phyloP scores from a whole-genome alignment of 768 basidiomycete genomes.

The Leccinum broughii region DNA sequence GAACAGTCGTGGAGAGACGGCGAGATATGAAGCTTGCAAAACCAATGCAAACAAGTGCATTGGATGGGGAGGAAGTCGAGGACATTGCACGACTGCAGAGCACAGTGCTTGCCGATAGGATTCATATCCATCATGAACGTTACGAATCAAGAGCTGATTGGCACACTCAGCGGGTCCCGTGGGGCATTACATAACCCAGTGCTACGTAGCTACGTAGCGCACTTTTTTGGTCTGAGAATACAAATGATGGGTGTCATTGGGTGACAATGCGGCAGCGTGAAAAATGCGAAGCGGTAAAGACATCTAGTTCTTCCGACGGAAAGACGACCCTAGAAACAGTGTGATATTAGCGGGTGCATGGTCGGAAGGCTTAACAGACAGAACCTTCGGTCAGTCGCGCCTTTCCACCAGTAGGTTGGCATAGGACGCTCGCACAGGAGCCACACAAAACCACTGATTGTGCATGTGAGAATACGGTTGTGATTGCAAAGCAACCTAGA shows the following conservation, averaged over 20 bases:
- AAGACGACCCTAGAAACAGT: slow-evolving; percentile 78
- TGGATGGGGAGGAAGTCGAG: slow-evolving; percentile 78
- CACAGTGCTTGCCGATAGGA: slow-evolving; percentile 65
- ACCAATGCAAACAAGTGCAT: slow-evolving; percentile 59
- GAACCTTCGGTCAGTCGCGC: slow-evolving; percentile 96
- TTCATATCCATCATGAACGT: slow-evolving; percentile 46
- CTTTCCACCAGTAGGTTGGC: slow-evolving; percentile 98
- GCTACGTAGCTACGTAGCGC: slow-evolving; percentile 3
- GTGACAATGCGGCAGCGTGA: slow-evolving; percentile 4
- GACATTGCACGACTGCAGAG: slow-evolving; percentile 54
- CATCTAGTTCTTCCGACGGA: slow-evolving; percentile 89
- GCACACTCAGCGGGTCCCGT: background rate
- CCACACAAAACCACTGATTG: slow-evolving; percentile 96
- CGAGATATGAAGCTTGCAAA: slow-evolving; percentile 64
- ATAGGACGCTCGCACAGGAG: slow-evolving; percentile 90
- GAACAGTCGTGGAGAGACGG: slow-evolving; percentile 63
- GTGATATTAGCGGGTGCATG: slow-evolving; percentile 11
- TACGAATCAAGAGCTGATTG: background rate
- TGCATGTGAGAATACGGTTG: slow-evolving; percentile 98
- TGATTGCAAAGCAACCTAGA: slow-evolving; percentile 91
- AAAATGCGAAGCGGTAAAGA: background rate
- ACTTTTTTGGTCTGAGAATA: slow-evolving; percentile 13
- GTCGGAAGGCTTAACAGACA: slow-evolving; percentile 28
- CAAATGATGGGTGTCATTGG: slow-evolving; percentile 4
- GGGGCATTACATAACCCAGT: slow-evolving; percentile 9